These are phyloP conservation scores for Lodderomyces margitis DNA, from an alignment of 1,139 yeast species.

Conservation along the genomic window DNA sequence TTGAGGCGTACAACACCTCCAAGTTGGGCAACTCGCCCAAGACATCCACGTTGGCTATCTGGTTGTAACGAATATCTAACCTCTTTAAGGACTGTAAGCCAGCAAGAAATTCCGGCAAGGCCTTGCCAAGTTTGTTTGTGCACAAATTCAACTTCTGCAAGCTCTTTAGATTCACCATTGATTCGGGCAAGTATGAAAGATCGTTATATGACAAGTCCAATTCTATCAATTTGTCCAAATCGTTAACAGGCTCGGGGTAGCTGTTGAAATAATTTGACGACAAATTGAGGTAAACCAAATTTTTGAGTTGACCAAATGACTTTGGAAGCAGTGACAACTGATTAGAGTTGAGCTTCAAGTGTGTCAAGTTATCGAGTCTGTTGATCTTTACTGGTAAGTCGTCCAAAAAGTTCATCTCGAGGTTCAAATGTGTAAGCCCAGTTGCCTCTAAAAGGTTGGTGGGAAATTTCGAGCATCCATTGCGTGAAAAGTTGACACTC, in stretches of 20 bases:
- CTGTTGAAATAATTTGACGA: constrained; percentile 74
- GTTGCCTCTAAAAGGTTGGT: constrained; percentile 67
- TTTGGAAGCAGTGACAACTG: constrained; percentile 66
- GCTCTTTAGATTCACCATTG: constrained; percentile 55
- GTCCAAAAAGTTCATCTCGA: constrained; percentile 76
- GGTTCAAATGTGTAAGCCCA: constrained; percentile 64
- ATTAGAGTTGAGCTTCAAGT: constrained; percentile 67
- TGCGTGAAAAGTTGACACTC: constrained; percentile 65
- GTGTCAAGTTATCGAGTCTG: constrained; percentile 52
- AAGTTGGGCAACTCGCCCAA: constrained; percentile 63
- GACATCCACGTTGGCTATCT: constrained; percentile 61
- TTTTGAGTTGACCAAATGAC: constrained; percentile 53
- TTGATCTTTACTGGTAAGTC: constrained; percentile 58
- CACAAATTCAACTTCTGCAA: constrained; percentile 72
- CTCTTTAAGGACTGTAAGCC: constrained; percentile 60
- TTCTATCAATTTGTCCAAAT: constrained; percentile 57
- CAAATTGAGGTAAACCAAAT: constrained; percentile 62
- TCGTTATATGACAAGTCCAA: constrained; percentile 84
- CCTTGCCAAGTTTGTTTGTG: constrained; percentile 64
- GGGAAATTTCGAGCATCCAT: constrained; percentile 76
- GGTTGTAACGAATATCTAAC: constrained; percentile 77
- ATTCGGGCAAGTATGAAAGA: constrained; percentile 57
- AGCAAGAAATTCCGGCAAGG: constrained; percentile 54
- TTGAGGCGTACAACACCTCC: constrained; percentile 73
- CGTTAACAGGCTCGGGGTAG: constrained; percentile 71